Conservation (phyloP, 495 filamentous ascomycete species). For the Pseudoneurospora amorphoporcata region DNA sequence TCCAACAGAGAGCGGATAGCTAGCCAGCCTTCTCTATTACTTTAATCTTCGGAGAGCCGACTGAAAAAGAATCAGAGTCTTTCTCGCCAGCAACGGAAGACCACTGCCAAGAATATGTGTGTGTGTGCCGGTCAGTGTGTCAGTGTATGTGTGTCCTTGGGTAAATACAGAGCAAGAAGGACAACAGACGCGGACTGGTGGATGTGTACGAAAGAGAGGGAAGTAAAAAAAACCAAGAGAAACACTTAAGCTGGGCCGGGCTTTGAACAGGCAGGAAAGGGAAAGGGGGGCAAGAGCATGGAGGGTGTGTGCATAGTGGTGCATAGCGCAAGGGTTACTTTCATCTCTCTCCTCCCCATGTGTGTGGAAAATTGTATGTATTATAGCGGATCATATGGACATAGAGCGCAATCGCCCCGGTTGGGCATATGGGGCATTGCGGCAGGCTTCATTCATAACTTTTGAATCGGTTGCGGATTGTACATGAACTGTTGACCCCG, state of each 20-base stretch:
- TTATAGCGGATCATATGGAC: slow-evolving; percentile 20
- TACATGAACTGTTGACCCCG: not conserved
- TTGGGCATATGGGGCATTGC: slow-evolving; percentile 7
- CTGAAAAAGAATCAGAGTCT: not conserved
- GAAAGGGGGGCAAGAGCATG: not conserved
- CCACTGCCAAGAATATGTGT: not conserved
- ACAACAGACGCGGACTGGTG: not conserved
- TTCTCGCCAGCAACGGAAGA: not conserved
- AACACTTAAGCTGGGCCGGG: not conserved
- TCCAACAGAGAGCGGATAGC: not conserved
- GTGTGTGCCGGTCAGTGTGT: not conserved
- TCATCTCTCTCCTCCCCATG: slow-evolving; percentile 20
- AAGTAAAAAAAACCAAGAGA: not conserved
- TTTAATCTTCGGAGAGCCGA: slow-evolving; percentile 17
- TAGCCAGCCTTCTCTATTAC: slow-evolving; percentile 1
- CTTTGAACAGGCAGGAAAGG: not conserved
- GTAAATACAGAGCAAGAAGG: not conserved
- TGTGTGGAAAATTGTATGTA: slow-evolving; percentile 18
- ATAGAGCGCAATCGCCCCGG: slow-evolving; percentile 13
- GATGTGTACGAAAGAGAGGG: slow-evolving; percentile 20
- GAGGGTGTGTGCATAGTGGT: not conserved
- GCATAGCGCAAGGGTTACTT: slow-evolving; percentile 19
- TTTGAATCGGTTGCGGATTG: not conserved
- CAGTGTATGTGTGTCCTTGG: slow-evolving; percentile 4
- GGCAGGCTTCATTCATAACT: not conserved